Conservation (phyloP, 306 rosid species). For the Quercus robur region DNA sequence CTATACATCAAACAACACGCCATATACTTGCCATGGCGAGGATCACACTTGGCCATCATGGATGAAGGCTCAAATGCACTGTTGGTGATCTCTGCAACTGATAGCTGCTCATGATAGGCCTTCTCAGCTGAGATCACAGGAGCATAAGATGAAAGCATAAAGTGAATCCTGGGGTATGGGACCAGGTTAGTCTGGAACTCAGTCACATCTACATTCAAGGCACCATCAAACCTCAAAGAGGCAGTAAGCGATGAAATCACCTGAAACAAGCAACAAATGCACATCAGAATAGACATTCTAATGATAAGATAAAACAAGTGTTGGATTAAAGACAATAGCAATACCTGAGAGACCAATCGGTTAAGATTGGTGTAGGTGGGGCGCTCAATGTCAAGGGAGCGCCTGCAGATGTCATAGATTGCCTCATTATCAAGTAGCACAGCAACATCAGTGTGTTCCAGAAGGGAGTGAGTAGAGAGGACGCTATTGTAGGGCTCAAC, state of each 20-base stretch:
- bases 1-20: slow-evolving; percentile 85
- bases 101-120: slow-evolving; percentile 79
- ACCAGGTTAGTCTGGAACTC: slow-evolving; percentile 84
- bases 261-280: slow-evolving; percentile 19
- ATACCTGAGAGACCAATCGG: slow-evolving; percentile 72
- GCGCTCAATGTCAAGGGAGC: slow-evolving; percentile 77
- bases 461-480: slow-evolving; percentile 75
- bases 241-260: slow-evolving; percentile 80
- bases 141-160: slow-evolving; percentile 82
- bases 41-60: slow-evolving; percentile 89
- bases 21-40: slow-evolving; percentile 83
- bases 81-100: slow-evolving; percentile 79
- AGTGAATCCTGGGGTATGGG: slow-evolving; percentile 83
- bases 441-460: slow-evolving; percentile 82
- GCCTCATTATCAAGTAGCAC: slow-evolving; percentile 80
- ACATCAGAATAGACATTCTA: background rate
- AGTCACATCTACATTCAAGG: slow-evolving; percentile 76
- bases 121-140: slow-evolving; percentile 85
- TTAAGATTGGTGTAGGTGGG: slow-evolving; percentile 85
- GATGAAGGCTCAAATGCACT: slow-evolving; percentile 83
- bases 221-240: slow-evolving; percentile 76
- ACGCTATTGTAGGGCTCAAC: slow-evolving; percentile 91
- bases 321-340: background rate
- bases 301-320: background rate
- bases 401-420: slow-evolving; percentile 77